Conservation (phyloP, 2,329 filamentous ascomycete genomes). For the Aspergillus calidoustus region DNA sequence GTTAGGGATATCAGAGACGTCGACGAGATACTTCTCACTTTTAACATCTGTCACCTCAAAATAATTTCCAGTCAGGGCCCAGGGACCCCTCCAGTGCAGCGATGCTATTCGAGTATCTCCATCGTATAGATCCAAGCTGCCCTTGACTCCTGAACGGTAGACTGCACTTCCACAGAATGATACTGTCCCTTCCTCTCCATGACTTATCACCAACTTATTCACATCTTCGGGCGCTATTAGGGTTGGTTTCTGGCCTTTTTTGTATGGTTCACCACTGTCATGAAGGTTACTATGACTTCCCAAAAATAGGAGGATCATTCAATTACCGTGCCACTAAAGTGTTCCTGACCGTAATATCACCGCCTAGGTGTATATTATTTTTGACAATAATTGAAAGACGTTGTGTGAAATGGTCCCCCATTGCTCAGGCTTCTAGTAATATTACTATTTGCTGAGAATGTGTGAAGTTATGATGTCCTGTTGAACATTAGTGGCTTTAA, state of each 20-base stretch:
- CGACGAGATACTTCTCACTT: conserved; percentile 4
- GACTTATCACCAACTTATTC: conserved; percentile 5
- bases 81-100: conserved; percentile 5
- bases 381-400: too few species aligned
- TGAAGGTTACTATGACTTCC: conserved; percentile 4
- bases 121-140: conserved; percentile 7
- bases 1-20: conserved; percentile 4
- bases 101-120: conserved; percentile 2
- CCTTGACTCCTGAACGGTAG: background rate
- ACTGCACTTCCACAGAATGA: conserved; percentile 9
- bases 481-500: conserved; percentile 3
- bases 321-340: conserved; percentile 3
- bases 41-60: conserved; percentile 4
- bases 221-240: conserved; percentile 4
- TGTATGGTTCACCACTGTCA: conserved; percentile 5
- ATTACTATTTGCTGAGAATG: conserved; percentile 1
- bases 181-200: conserved; percentile 4
- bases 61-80: conserved; percentile 3
- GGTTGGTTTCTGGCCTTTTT: conserved; percentile 3
- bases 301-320: conserved; percentile 5
- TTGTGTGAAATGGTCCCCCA: conserved; percentile 5
- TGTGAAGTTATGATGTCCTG: conserved; percentile 2
- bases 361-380: conserved; percentile 5
- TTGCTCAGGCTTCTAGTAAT: background rate
- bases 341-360: background rate